These are phyloP conservation scores for Rhizophlyctis rosea DNA, from an alignment of 192 early-diverging fungal genomes.

Conservation along the genomic window DNA sequence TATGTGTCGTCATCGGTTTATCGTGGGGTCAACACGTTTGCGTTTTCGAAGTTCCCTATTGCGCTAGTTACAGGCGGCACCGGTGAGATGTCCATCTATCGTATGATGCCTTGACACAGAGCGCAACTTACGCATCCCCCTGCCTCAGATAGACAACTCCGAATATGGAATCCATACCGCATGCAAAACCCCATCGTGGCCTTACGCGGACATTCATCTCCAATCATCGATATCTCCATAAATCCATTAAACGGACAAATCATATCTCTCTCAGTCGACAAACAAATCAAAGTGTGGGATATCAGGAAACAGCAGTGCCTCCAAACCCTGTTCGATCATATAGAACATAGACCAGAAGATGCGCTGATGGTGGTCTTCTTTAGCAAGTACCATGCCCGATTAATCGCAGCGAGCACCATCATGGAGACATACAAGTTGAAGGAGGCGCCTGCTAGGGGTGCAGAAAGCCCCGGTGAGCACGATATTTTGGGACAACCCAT, in stretches of 20 bases:
- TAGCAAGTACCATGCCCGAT: slow-evolving; percentile 16
- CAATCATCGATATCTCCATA: slow-evolving; percentile 43
- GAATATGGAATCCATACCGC: slow-evolving; percentile 54
- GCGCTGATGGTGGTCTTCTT: slow-evolving; percentile 39
- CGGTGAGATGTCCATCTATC: slow-evolving; percentile 18
- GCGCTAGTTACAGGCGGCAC: slow-evolving; percentile 51
- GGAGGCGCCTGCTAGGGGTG: too few relatives aligned
- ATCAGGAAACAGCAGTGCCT: slow-evolving; percentile 52
- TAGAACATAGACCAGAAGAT: slow-evolving; percentile 35
- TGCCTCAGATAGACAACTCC: slow-evolving; percentile 39
- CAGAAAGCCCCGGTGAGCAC: too few relatives aligned
- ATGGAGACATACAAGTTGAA: slow-evolving; percentile 35
- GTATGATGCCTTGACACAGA: background rate
- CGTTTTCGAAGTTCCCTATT: slow-evolving; percentile 44
- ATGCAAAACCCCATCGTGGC: slow-evolving; percentile 42
- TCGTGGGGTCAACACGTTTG: slow-evolving; percentile 49
- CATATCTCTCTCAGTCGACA: slow-evolving; percentile 47
- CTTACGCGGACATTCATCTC: slow-evolving; percentile 45
- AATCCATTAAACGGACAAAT: slow-evolving; percentile 41
- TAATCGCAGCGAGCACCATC: slow-evolving; percentile 30
- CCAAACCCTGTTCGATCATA: slow-evolving; percentile 42
- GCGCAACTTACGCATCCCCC: background rate
- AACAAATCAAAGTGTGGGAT: slow-evolving; percentile 52
- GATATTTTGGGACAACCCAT: too few relatives aligned
- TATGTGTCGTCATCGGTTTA: slow-evolving; percentile 32